Evolutionary conservation across 73 alveolate genomes (phyloP).

Genomic region (Paraurostyla sp.): DNA sequence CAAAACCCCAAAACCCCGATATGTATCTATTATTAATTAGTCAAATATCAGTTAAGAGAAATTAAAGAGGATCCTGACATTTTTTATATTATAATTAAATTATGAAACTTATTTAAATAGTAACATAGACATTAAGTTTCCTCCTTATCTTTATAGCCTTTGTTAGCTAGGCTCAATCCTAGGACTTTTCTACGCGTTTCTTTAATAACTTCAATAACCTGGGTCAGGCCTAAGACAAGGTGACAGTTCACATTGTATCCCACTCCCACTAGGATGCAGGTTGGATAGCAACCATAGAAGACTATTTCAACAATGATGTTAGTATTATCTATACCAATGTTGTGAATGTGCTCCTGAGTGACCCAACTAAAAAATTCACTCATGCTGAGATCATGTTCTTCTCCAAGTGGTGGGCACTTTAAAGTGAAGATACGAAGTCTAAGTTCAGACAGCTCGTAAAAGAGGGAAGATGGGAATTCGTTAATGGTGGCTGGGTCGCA

Average conservation of each 20-base stretch:
- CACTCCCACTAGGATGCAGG: constrained; percentile 96
- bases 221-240: no score
- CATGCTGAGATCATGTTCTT: constrained; percentile 92
- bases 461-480: constrained; percentile 88
- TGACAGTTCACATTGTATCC: constrained; percentile 83
- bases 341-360: constrained; percentile 47
- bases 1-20: no score
- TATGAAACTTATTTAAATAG: no score
- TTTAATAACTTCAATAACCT: no score
- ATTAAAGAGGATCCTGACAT: no score
- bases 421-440: constrained; percentile 76
- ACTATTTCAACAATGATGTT: constrained; percentile 72
- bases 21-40: no score
- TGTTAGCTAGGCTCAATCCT: no score
- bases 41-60: no score
- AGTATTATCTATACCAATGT: constrained; percentile 62
- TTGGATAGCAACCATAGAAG: constrained; percentile 88
- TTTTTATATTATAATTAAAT: no score
- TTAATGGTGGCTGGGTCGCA: constrained; percentile 95
- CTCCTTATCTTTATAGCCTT: no score
- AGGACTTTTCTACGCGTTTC: no score
- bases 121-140: no score
- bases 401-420: constrained; percentile 88
- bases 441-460: constrained; percentile 80
- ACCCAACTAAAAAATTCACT: constrained; percentile 80